A percentile compares a stretch with the other conserved stretches of the same genome.
phyloP scores from a whole-genome alignment of 2,329 filamentous ascomycete genomes.

The Neofusicoccum parvum region DNA sequence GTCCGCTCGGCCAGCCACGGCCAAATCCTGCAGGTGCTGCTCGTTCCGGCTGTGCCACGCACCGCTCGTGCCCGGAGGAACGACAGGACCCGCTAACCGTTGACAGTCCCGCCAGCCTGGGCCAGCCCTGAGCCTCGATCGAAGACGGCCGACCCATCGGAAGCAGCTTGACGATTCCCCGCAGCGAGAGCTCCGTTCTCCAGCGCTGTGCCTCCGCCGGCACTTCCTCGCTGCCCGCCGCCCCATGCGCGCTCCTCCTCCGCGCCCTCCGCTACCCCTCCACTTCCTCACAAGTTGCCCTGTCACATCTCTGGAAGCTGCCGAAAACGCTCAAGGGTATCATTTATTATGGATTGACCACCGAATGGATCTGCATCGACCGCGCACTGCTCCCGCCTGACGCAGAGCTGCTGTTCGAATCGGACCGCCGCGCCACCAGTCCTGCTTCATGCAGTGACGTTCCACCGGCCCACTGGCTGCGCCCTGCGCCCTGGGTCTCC shows the following conservation, averaged over 20 bases:
- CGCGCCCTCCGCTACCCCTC: background rate
- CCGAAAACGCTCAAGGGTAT: background rate
- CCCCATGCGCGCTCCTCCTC: background rate
- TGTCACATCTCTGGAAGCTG: background rate
- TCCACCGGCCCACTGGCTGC: background rate
- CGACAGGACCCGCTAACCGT: background rate
- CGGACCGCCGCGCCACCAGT: background rate
- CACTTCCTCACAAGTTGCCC: background rate
- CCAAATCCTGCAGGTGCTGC: background rate
- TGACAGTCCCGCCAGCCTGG: background rate
- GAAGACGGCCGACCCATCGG: background rate
- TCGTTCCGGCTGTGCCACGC: background rate
- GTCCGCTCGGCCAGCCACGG: background rate
- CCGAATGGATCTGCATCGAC: conserved; percentile 24
- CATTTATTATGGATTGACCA: conserved; percentile 23
- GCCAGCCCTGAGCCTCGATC: conserved; percentile 9
- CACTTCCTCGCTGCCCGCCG: background rate
- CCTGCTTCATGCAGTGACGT: background rate
- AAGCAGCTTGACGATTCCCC: background rate
- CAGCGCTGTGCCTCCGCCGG: too few species aligned
- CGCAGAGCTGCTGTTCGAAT: conserved; percentile 7
- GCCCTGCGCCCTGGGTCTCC: conserved; percentile 19
- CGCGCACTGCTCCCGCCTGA: conserved; percentile 16
- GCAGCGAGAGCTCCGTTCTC: too few species aligned
- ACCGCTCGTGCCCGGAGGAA: background rate